Base-by-base conservation (phyloP, 208 protist species). In the Leishmania guyanensis region DNA sequence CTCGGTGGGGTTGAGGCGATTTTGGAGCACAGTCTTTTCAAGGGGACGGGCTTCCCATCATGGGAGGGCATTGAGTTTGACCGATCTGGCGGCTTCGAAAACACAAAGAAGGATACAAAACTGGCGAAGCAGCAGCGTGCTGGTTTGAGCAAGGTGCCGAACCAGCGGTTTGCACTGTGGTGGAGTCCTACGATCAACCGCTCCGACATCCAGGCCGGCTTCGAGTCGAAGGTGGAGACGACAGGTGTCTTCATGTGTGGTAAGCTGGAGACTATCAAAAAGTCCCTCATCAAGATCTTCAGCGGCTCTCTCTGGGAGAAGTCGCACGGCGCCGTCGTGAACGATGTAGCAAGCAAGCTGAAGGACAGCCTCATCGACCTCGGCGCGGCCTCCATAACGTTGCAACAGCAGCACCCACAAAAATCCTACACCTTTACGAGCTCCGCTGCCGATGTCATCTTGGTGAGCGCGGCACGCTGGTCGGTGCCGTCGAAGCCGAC, bases 201-300 rank as follows among this genome's bases (percentile, higher is more conserved):
- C 82, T 98, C 99, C 69, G 99, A 99, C 88, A 99, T 99, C 46
- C 99, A 99, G 91, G 99, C 99, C 56, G 99, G 99, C 81, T 99
- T 99, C 92, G 97, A 99, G 91, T 99, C 99, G n/a, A 99, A 99
- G 93, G 96, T 99, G 14, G 99, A 99, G 89, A 96, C 99, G 22
- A 99, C 99, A 46, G 99, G 99, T 85, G 99, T 99, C 77, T 99
- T 99, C 90, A 99, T 99, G 99, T 99, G 99, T 90, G 99, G 99
- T 82, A 99, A 99, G 91, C 99, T 99, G 66, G 99, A 99, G 77
- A 99, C 99, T 0, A 97, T 99, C 64, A 99, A 99, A 90, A 99
- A 99, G 86, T 99, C 98, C 9, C 92, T 99, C 51, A 99, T 99
- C 87, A 99, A 99, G 91, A 99, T 99, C 85, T 99, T 99, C 95